A percentile compares a stretch with the other conserved stretches of the same genome.
Conservation (phyloP, 2,329 filamentous ascomycete genomes). For the Graphium sp. region DNA sequence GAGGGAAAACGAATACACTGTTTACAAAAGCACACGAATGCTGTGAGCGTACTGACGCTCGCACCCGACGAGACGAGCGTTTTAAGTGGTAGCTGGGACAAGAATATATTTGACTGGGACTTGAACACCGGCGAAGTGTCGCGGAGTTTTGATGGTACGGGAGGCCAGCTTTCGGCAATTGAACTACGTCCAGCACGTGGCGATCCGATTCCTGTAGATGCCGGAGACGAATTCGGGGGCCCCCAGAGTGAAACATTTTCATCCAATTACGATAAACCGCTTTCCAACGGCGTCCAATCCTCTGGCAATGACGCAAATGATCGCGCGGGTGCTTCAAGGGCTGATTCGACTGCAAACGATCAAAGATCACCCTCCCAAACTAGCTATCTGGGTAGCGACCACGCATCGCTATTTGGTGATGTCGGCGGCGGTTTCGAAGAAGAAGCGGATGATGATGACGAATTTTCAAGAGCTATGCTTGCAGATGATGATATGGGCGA, state of each 20-base stretch:
- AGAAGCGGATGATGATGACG: constrained; percentile 65
- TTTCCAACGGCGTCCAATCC: constrained; percentile 29
- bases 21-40: constrained; percentile 71
- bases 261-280: constrained; percentile 53
- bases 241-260: constrained; percentile 49
- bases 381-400: constrained; percentile 72
- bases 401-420: constrained; percentile 80
- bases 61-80: constrained; percentile 75
- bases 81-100: constrained; percentile 92
- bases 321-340: constrained; percentile 15
- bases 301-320: constrained; percentile 13
- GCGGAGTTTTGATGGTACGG: constrained; percentile 60
- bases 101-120: constrained; percentile 88
- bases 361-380: too few relatives aligned
- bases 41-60: constrained; percentile 74
- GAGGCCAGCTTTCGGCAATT: constrained; percentile 73
- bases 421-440: constrained; percentile 34
- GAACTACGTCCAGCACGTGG: constrained; percentile 68
- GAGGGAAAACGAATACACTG: constrained; percentile 80
- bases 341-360: constrained; percentile 52
- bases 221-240: constrained; percentile 26
- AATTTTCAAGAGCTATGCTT: constrained; percentile 59
- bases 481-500: too few relatives aligned
- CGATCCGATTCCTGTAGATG: constrained; percentile 58
- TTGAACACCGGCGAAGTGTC: constrained; percentile 68